Conservation (phyloP, 805 yeast genomes). For the Dipodascopsis uninucleata region DNA sequence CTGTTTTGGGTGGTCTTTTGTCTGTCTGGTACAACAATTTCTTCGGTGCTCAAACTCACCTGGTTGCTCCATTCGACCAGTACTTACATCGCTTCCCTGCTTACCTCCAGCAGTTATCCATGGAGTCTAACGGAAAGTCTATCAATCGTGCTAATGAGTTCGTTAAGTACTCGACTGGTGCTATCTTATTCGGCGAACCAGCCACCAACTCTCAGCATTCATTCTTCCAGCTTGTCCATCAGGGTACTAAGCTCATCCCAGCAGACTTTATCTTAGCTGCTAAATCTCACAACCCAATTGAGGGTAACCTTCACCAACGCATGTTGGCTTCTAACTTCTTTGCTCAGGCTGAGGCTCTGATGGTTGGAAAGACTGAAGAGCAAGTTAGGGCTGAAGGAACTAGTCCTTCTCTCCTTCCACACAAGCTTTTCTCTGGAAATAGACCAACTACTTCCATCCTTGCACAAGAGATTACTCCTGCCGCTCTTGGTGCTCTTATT, state of each 20-base stretch:
- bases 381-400: slow-evolving; percentile 77
- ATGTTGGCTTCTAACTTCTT: slow-evolving; percentile 99
- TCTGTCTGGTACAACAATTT: slow-evolving; percentile 99
- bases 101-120: slow-evolving; percentile 94
- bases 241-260: slow-evolving; percentile 97
- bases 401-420: slow-evolving; percentile 81
- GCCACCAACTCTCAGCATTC: slow-evolving; percentile 99
- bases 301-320: slow-evolving; percentile 87
- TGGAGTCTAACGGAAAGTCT: slow-evolving; percentile 99
- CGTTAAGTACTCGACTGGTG: slow-evolving; percentile 93
- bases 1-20: slow-evolving; percentile 86
- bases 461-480: slow-evolving; percentile 95
- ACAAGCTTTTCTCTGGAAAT: slow-evolving; percentile 95
- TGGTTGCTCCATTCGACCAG: slow-evolving; percentile 98
- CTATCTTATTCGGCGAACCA: slow-evolving; percentile 96
- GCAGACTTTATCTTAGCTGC: slow-evolving; percentile 97
- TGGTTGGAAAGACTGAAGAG: slow-evolving; percentile 78
- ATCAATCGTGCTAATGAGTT: slow-evolving; percentile 89
- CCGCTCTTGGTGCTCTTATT: slow-evolving; percentile 90
- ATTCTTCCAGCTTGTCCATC: slow-evolving; percentile 98
- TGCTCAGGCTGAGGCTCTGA: slow-evolving; percentile 96
- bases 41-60: slow-evolving; percentile 95
- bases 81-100: slow-evolving; percentile 99
- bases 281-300: slow-evolving; percentile 95
- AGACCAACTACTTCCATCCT: slow-evolving; percentile 98